Percentiles rank a stretch among this genome's conserved stretches.
Conservation (phyloP, 306 rosid genomes). For the Trifolium repens region DNA sequence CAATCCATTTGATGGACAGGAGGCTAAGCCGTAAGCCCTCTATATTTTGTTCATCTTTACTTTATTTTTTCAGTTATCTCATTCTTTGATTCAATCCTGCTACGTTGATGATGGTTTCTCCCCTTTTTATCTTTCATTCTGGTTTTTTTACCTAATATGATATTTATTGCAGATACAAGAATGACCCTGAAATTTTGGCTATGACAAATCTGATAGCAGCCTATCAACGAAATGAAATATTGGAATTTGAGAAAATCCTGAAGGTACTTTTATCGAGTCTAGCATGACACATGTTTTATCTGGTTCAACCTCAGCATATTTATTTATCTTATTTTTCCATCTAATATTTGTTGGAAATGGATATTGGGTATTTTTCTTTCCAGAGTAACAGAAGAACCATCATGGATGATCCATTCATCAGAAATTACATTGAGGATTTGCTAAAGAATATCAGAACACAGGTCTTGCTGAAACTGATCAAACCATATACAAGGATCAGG, state of each 20-base stretch:
- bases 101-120: conserved; percentile 20
- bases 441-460: conserved; percentile 97
- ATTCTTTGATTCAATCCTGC: conserved; percentile 18
- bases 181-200: conserved; percentile 97
- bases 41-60: conserved; percentile 27
- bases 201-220: conserved; percentile 99
- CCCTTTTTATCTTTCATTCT: background rate
- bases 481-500: conserved; percentile 94
- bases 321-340: conserved; percentile 35
- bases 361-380: conserved; percentile 36
- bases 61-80: background rate
- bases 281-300: conserved; percentile 24
- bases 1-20: conserved; percentile 71
- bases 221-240: conserved; percentile 92
- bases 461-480: conserved; percentile 95
- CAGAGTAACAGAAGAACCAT: conserved; percentile 89
- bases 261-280: conserved; percentile 58
- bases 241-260: conserved; percentile 94
- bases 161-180: conserved; percentile 75
- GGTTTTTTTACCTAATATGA: conserved; percentile 32
- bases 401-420: conserved; percentile 95
- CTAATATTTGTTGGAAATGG: conserved; percentile 37
- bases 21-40: conserved; percentile 68
- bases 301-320: conserved; percentile 9
- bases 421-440: conserved; percentile 96